Percentiles rank a stretch among this genome's conserved stretches.
Conservation (phyloP, 2,329 filamentous ascomycete species). For the Didymosphaeria variabile region DNA sequence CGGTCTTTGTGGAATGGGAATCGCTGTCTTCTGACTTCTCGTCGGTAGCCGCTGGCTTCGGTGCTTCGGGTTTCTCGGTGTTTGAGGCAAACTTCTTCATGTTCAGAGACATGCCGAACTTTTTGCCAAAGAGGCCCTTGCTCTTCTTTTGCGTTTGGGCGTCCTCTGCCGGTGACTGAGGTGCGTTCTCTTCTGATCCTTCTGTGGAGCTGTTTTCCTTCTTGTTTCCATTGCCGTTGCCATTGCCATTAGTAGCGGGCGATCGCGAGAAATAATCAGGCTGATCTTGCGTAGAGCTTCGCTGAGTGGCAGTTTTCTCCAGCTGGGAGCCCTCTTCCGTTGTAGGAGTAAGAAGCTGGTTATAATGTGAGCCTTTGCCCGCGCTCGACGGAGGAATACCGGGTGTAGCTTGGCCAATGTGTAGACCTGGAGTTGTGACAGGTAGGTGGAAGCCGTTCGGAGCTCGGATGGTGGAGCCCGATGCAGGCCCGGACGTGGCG, state of each 20-base stretch:
- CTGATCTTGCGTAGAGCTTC: conserved; percentile 65
- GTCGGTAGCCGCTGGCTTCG: conserved; percentile 77
- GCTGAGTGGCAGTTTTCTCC: conserved; percentile 65
- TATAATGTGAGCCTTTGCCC: conserved; percentile 46
- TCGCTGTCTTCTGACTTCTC: conserved; percentile 76
- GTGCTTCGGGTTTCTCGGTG: conserved; percentile 65
- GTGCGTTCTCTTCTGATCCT: conserved; percentile 37
- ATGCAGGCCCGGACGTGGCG: conserved; percentile 52
- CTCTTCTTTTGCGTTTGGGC: conserved; percentile 60
- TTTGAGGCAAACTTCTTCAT: conserved; percentile 84
- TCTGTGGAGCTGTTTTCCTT: conserved; percentile 36
- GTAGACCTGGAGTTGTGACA: conserved; percentile 76
- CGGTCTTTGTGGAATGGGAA: conserved; percentile 62
- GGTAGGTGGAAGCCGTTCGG: conserved; percentile 68
- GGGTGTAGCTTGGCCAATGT: conserved; percentile 81
- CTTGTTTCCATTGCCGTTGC: conserved; percentile 34
- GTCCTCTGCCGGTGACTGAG: conserved; percentile 54
- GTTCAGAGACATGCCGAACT: conserved; percentile 80
- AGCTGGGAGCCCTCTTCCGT: conserved; percentile 56
- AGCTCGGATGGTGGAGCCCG: conserved; percentile 63
- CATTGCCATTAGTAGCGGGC: conserved; percentile 34
- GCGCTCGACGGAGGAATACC: conserved; percentile 49
- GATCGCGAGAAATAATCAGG: conserved; percentile 79
- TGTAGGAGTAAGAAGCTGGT: conserved; percentile 50
- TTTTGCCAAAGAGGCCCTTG: conserved; percentile 78